Evolutionary conservation across 2,329 filamentous ascomycete genomes (phyloP), one percentile per base, ranked within the genome.

Genomic region (Berkeleyomyces basicola): DNA sequence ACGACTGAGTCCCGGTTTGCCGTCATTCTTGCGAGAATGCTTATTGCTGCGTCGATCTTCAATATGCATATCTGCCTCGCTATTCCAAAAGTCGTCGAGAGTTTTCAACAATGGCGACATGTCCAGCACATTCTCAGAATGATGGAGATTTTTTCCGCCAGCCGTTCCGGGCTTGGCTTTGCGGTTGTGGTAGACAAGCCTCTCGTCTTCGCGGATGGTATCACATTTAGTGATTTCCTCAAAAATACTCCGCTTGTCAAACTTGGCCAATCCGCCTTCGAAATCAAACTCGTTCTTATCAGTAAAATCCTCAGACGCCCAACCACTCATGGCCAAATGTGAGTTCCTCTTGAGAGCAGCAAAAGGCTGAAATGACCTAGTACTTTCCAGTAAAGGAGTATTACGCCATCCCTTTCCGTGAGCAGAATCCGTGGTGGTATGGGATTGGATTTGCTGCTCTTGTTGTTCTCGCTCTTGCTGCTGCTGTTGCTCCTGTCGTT

Each of bases 221-320:
- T 97, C 92, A 63, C 95, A 89, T 67, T 88, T 89, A 65, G 89
- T 81, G 72, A 97, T 93, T 73, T 96, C 86, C 67, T 92, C 87
- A 71, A 99, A 99, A 7, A 97, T 83, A 1, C 85, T 85, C 63
- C 86, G 83, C 75, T 97, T 97, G 76, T 97, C 91, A 69, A 97
- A 97, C 70, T 96, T 95, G 57, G 89, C 91, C 40, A 97, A 78
- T 67, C 90, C 90, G 62, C 84, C 85, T 68, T 88, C 85, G 69
- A 97, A 97, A 72, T 97, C 92, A 68, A 97, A 97, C 65, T 97
- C 93, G 9, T 88, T 89, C 70, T 95, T 92, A 73, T 97, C 93
- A 0, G 90, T 96, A 31, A 92, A 91, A 70, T 97, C 92, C 70
- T 96, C 93, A 0, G 92, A 96, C 3, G 89, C 90, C 91, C 92